These are phyloP conservation scores for Rhododendron mucronatum DNA, from an alignment of 148 eudicot species.

Conservation along the genomic window DNA sequence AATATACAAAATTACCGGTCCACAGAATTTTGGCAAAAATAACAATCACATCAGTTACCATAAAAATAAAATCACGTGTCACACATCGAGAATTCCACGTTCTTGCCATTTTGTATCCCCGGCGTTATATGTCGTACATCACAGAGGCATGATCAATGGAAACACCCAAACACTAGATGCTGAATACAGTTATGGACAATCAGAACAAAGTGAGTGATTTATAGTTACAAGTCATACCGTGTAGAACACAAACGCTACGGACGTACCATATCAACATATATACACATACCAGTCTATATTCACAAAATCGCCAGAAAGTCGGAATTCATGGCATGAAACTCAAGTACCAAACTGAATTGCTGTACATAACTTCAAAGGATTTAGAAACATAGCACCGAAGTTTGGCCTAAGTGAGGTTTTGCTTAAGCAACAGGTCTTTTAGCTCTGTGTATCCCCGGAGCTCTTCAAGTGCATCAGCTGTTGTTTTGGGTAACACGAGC, in stretches of 20 bases:
- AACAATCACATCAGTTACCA: not conserved
- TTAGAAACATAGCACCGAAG: not conserved
- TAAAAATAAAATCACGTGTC: not conserved
- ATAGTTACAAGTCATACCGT: not conserved
- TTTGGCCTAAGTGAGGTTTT: conserved; percentile 22
- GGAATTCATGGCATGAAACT: not conserved
- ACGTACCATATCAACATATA: not conserved
- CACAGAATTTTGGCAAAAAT: not conserved
- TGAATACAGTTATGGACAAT: not conserved
- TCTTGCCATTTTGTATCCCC: not conserved
- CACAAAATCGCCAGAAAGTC: not conserved
- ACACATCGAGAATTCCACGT: not conserved
- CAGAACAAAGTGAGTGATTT: not conserved
- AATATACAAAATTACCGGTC: not conserved
- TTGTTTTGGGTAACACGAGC: conserved; percentile 36
- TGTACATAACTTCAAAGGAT: not conserved
- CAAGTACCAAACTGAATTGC: not conserved
- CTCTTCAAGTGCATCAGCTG: conserved; percentile 71
- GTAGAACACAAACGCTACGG: not conserved
- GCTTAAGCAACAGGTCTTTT: conserved; percentile 50
- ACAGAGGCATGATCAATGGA: not conserved
- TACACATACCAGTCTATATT: not conserved
- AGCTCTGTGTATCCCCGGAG: conserved; percentile 42
- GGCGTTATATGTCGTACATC: not conserved
- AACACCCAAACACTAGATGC: not conserved